phyloP scores from a whole-genome alignment of 306 rosid genomes.

The Purshia tridentata region DNA sequence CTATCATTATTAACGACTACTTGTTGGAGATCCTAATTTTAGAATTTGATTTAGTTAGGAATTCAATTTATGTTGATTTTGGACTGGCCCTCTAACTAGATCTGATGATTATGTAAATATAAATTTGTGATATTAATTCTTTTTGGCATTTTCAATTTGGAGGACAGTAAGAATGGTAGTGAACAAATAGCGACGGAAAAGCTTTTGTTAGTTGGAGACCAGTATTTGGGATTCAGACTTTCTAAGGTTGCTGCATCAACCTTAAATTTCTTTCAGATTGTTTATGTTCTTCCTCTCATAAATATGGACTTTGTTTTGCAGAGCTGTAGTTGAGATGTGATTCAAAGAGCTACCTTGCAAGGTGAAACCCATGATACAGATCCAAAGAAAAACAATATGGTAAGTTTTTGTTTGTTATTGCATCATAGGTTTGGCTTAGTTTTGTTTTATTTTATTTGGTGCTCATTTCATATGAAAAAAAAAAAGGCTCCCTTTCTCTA shows the following conservation, averaged over 20 bases:
- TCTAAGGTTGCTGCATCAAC: constrained; percentile 48
- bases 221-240: constrained; percentile 33
- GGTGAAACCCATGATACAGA: constrained; percentile 44
- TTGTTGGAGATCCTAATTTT: neutral
- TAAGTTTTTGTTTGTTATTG: constrained; percentile 18
- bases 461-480: too few relatives aligned
- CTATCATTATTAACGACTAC: neutral
- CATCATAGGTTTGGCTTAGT: neutral
- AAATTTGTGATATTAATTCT: neutral
- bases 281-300: constrained; percentile 14
- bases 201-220: constrained; percentile 41
- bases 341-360: constrained; percentile 23
- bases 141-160: constrained; percentile 14
- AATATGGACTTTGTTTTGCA: constrained; percentile 29
- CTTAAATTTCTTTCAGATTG: constrained; percentile 13
- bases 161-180: constrained; percentile 34
- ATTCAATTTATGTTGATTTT: neutral
- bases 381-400: constrained; percentile 52
- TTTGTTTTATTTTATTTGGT: neutral
- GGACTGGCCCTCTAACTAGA: neutral
- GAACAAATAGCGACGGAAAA: constrained; percentile 29
- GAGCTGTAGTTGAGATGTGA: constrained; percentile 32
- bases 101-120: neutral
- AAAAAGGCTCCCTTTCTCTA: too few relatives aligned
- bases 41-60: neutral